Conservation (phyloP, 2,329 filamentous ascomycete genomes). For the Penicillium sp. region DNA sequence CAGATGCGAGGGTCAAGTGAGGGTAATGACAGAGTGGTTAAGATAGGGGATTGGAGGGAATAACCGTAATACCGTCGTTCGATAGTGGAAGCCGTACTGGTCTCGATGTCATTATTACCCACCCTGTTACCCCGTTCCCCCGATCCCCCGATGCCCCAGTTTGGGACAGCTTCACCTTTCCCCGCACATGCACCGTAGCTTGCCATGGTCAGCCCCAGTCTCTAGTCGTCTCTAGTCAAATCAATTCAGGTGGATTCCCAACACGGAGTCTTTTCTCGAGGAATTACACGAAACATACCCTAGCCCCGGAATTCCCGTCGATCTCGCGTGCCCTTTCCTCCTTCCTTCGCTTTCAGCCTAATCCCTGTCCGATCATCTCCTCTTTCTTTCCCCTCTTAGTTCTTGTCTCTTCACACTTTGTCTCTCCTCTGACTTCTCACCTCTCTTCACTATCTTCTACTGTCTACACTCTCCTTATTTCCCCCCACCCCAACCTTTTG, state of each 20-base stretch:
- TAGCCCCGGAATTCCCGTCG: not conserved
- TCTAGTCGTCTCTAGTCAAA: not conserved
- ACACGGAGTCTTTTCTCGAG: not conserved
- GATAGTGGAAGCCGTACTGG: not conserved
- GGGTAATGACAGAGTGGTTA: not conserved
- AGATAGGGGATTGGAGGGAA: not conserved
- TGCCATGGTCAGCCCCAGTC: not conserved
- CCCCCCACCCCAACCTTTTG: not conserved
- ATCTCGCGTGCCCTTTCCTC: not conserved
- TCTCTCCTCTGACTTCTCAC: not conserved
- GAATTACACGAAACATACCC: not conserved
- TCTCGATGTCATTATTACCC: not conserved
- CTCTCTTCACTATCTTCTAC: not conserved
- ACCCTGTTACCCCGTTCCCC: not conserved
- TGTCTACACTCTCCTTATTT: slow-evolving; percentile 1
- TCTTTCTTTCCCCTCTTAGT: not conserved
- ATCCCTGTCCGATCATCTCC: not conserved
- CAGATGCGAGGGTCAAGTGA: not conserved
- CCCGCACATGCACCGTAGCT: slow-evolving; percentile 13
- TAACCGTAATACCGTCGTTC: not conserved
- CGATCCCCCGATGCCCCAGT: not conserved
- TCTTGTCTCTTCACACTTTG: not conserved
- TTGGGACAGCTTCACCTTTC: slow-evolving; percentile 5
- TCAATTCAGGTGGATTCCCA: not conserved
- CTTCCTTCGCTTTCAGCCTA: not conserved